Percentiles rank a stretch among this genome's conserved stretches.
These are phyloP conservation scores for Thalassiosira oceanica DNA, from an alignment of 352 stramenopile genomes.

Conservation along the genomic window DNA sequence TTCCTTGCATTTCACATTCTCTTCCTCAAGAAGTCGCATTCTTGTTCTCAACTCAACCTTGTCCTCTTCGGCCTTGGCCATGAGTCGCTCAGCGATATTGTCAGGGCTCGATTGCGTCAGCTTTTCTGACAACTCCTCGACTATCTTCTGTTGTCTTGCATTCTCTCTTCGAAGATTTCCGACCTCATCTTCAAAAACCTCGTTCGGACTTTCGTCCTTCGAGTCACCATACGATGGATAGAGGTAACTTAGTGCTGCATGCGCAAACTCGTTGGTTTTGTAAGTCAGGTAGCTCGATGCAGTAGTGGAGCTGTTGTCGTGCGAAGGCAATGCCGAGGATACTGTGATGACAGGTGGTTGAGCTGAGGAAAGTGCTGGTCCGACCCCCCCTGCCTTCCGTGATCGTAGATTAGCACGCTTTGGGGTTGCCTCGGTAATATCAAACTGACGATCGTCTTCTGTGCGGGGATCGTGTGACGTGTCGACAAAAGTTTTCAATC, in stretches of 20 bases:
- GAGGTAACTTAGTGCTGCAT: conserved; percentile 24
- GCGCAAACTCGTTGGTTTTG: conserved; percentile 22
- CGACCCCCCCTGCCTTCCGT: no score
- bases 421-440: no score
- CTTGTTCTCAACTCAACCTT: conserved; percentile 17
- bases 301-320: no score
- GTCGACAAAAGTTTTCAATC: no score
- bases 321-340: no score
- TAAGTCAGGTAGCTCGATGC: conserved; percentile 10
- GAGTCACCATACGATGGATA: conserved; percentile 22
- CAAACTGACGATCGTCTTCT: no score
- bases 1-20: conserved; percentile 7
- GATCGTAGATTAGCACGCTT: no score
- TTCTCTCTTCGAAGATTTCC: conserved; percentile 12
- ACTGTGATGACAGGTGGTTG: no score
- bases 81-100: conserved; percentile 43
- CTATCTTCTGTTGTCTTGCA: conserved; percentile 21
- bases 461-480: no score
- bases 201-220: background rate
- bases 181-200: conserved; percentile 10
- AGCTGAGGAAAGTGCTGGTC: no score
- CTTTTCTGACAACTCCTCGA: conserved; percentile 22
- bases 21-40: conserved; percentile 1
- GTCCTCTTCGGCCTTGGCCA: conserved; percentile 50
- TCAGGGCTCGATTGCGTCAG: conserved; percentile 10